phyloP scores from a whole-genome alignment of 192 early-diverging fungal species.

The Backusella luteola region DNA sequence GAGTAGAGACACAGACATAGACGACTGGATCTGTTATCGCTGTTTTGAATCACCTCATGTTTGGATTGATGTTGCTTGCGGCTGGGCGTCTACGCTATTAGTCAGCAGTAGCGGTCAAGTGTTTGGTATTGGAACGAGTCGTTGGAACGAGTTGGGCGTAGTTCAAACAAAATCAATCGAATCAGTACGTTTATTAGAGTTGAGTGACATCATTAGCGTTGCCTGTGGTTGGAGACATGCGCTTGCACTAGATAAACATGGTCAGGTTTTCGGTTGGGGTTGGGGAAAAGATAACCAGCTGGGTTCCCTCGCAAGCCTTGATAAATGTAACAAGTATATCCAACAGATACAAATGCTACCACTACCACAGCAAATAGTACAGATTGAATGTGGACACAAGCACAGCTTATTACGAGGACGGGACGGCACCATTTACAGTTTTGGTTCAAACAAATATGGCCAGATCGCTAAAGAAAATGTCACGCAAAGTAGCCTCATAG shows the following conservation, averaged over 20 bases:
- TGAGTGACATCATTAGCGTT: constrained; percentile 42
- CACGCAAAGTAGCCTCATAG: constrained; percentile 29
- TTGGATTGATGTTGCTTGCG: constrained; percentile 55
- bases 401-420: constrained; percentile 54
- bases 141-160: constrained; percentile 52
- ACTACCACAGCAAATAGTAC: constrained; percentile 33
- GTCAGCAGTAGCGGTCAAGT: constrained; percentile 25
- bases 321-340: constrained; percentile 21
- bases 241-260: constrained; percentile 46
- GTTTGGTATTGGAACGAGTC: constrained; percentile 54
- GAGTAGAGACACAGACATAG: background rate
- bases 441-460: constrained; percentile 64
- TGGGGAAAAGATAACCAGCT: constrained; percentile 60
- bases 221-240: constrained; percentile 68
- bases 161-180: constrained; percentile 22
- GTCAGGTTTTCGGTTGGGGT: constrained; percentile 50
- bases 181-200: constrained; percentile 7
- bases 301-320: constrained; percentile 13
- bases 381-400: constrained; percentile 63
- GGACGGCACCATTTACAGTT: constrained; percentile 36
- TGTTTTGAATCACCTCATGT: background rate
- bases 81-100: constrained; percentile 60
- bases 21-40: background rate
- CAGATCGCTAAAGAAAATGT: constrained; percentile 43
- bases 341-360: background rate